phyloP scores from a whole-genome alignment of 352 stramenopile genomes.

The Phytopythium montanum region DNA sequence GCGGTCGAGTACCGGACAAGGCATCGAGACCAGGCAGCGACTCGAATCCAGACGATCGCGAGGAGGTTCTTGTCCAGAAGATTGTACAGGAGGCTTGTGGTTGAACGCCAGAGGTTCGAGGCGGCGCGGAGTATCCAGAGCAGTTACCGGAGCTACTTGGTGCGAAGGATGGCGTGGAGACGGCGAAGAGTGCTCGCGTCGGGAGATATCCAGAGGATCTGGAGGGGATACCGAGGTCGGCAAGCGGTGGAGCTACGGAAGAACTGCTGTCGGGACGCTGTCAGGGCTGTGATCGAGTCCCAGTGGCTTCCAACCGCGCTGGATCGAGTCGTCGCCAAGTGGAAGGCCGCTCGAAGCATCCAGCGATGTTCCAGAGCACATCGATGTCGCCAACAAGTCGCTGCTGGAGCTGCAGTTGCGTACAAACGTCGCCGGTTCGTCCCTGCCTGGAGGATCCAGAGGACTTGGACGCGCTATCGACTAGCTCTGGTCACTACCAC shows the following conservation, averaged over 20 bases:
- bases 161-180: constrained; percentile 18
- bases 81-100: constrained; percentile 14
- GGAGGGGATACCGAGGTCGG: constrained; percentile 18
- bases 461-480: constrained; percentile 18
- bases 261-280: constrained; percentile 4
- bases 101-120: constrained; percentile 5
- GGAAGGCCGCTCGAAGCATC: constrained; percentile 8
- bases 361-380: constrained; percentile 16
- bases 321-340: not conserved
- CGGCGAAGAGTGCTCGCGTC: constrained; percentile 9
- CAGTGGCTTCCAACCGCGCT: constrained; percentile 13
- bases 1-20: constrained; percentile 15
- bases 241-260: constrained; percentile 3
- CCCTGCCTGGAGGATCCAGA: constrained; percentile 19
- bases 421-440: constrained; percentile 16
- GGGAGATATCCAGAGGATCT: constrained; percentile 19
- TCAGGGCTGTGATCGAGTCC: not conserved
- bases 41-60: constrained; percentile 17
- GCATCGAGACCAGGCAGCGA: constrained; percentile 17
- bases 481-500: constrained; percentile 1
- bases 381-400: constrained; percentile 9
- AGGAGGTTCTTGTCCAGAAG: constrained; percentile 16
- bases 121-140: constrained; percentile 22
- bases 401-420: not conserved
- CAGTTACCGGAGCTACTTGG: constrained; percentile 19